These are phyloP conservation scores for Tephrocybe rancida DNA, from an alignment of 768 basidiomycete species.

Conservation along the genomic window DNA sequence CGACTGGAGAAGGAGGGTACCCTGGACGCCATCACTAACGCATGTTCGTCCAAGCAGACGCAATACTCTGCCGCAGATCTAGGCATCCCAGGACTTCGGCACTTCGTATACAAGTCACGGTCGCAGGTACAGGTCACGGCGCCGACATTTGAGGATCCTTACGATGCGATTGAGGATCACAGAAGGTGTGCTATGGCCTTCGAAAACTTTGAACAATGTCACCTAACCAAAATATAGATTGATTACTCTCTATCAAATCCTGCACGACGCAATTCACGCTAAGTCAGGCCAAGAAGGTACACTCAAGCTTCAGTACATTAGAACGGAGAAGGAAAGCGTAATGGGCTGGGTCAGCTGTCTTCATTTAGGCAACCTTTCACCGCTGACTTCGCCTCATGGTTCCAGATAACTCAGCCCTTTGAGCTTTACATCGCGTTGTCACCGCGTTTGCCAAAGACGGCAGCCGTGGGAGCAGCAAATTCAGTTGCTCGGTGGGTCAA, in stretches of 20 bases:
- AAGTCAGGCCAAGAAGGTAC: constrained; percentile 82
- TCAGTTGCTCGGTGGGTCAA: constrained; percentile 89
- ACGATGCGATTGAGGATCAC: constrained; percentile 60
- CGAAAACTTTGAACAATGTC: constrained; percentile 9
- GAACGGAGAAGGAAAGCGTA: constrained; percentile 84
- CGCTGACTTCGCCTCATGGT: not conserved
- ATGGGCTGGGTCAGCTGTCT: constrained; percentile 85
- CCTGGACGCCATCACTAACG: constrained; percentile 49
- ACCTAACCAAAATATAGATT: constrained; percentile 47
- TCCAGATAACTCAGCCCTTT: constrained; percentile 89
- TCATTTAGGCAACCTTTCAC: not conserved
- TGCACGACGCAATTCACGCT: constrained; percentile 90
- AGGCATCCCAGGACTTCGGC: constrained; percentile 87
- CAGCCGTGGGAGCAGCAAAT: constrained; percentile 87
- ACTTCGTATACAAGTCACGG: constrained; percentile 94
- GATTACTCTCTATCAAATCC: constrained; percentile 81
- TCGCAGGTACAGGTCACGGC: constrained; percentile 86
- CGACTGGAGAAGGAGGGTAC: constrained; percentile 66
- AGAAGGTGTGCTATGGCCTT: constrained; percentile 50
- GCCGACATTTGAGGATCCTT: constrained; percentile 87
- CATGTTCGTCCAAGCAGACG: constrained; percentile 50
- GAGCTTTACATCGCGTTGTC: constrained; percentile 88
- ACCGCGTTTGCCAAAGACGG: constrained; percentile 84
- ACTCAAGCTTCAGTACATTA: constrained; percentile 85
- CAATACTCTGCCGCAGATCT: constrained; percentile 74